Percentiles rank a stretch among this genome's conserved stretches.
These are phyloP conservation scores for Exophiala phaeomuriformis DNA, from an alignment of 2,329 filamentous ascomycete species.

Conservation along the genomic window DNA sequence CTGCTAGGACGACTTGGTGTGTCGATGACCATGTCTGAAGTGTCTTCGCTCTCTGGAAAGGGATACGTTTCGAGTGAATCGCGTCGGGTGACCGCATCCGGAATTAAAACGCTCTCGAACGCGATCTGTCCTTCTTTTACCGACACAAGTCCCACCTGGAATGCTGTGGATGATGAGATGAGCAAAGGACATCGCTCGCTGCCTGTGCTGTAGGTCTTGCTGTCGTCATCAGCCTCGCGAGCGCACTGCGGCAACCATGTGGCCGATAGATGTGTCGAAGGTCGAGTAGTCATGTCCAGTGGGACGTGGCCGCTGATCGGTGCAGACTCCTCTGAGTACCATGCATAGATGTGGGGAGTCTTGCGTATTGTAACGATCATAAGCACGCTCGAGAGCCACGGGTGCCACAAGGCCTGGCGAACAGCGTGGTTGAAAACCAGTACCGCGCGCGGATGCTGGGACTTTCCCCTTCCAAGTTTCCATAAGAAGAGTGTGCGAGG, in stretches of 20 bases:
- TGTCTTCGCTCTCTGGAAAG: too few relatives aligned
- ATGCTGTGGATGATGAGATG: too few relatives aligned
- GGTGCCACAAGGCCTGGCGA: slow-evolving; percentile 20
- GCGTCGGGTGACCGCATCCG: too few relatives aligned
- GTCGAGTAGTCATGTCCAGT: background rate
- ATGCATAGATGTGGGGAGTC: slow-evolving; percentile 15
- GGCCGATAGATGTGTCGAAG: slow-evolving; percentile 11
- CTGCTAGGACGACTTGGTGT: too few relatives aligned
- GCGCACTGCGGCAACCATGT: slow-evolving; percentile 14
- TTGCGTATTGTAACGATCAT: slow-evolving; percentile 17
- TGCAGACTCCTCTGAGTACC: slow-evolving; percentile 9
- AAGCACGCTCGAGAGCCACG: slow-evolving; percentile 13
- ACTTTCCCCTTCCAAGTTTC: slow-evolving; percentile 2
- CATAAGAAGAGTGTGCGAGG: slow-evolving; percentile 21
- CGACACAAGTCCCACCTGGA: too few relatives aligned
- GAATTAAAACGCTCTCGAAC: too few relatives aligned
- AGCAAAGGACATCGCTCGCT: too few relatives aligned
- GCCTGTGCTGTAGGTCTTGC: too few relatives aligned
- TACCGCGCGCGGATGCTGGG: slow-evolving; percentile 2
- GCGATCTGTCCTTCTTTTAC: too few relatives aligned
- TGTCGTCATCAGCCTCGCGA: background rate
- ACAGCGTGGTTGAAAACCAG: slow-evolving; percentile 19
- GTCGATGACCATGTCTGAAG: too few relatives aligned
- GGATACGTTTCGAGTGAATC: too few relatives aligned
- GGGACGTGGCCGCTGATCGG: slow-evolving; percentile 10